phyloP scores from a whole-genome alignment of 441 rosid species.

The Mallotus repandus region DNA sequence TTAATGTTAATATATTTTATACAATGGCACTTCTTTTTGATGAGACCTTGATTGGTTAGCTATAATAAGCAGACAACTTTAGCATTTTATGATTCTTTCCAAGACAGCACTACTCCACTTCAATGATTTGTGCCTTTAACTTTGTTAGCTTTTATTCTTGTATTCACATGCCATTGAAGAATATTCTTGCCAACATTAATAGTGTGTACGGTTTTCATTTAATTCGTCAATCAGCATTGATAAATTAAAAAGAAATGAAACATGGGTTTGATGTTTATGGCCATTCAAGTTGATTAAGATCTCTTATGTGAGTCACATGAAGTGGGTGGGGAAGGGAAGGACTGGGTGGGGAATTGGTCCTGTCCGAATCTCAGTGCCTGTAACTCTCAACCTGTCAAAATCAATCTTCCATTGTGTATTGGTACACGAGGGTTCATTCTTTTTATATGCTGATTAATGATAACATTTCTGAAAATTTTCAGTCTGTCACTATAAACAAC shows the following conservation, averaged over 20 bases:
- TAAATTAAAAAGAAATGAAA: not conserved
- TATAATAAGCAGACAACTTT: not conserved
- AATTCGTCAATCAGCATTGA: not conserved
- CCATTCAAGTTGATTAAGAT: slow-evolving; percentile 6
- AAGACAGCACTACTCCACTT: not conserved
- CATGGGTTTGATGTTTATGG: slow-evolving; percentile 15
- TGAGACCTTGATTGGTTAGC: not conserved
- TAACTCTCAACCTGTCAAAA: slow-evolving; percentile 7
- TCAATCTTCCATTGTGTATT: not conserved
- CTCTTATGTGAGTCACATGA: slow-evolving; percentile 11
- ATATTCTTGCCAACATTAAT: slow-evolving; percentile 10
- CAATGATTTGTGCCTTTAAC: not conserved
- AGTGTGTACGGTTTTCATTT: not conserved
- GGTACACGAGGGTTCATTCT: not conserved
- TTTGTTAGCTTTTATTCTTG: slow-evolving; percentile 16
- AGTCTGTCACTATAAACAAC: not conserved
- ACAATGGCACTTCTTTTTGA: no score
- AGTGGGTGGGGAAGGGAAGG: not conserved
- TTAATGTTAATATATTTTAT: no score
- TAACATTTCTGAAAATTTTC: no score
- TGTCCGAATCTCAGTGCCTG: slow-evolving; percentile 4
- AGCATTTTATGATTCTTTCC: not conserved
- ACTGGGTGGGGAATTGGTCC: not conserved
- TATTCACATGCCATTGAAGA: slow-evolving; percentile 20
- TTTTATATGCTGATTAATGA: not conserved